Evolutionary conservation across 139 green algal species (phyloP).

Genomic region (Micractinium conductrix): DNA sequence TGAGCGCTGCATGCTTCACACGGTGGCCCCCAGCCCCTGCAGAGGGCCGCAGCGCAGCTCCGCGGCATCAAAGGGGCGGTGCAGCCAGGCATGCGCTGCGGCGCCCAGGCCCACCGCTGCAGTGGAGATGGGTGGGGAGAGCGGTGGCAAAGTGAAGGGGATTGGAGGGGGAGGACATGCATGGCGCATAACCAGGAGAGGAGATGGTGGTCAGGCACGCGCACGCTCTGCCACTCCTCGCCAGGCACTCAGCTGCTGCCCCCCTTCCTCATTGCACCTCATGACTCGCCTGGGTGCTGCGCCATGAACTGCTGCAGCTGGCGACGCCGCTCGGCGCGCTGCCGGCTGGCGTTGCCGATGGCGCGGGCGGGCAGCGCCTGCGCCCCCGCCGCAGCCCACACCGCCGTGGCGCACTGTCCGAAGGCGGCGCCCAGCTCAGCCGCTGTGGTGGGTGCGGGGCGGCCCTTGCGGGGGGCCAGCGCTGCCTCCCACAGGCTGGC

Average conservation of each 20-base stretch:
- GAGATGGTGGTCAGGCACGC: too few relatives aligned
- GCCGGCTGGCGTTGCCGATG: neutral
- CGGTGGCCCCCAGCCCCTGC: constrained; percentile 6
- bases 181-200: too few relatives aligned
- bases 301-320: neutral
- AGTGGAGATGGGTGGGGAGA: neutral
- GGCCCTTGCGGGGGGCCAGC: neutral
- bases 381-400: neutral
- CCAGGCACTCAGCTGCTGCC: neutral
- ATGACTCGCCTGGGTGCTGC: constrained; percentile 23
- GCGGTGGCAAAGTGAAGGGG: neutral
- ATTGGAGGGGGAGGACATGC: too few relatives aligned
- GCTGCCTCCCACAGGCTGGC: constrained; percentile 21
- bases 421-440: constrained; percentile 5
- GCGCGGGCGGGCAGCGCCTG: constrained; percentile 8
- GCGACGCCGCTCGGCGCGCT: neutral
- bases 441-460: neutral
- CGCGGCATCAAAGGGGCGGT: constrained; percentile 33
- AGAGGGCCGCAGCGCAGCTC: constrained; percentile 22
- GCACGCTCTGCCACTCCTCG: too few relatives aligned
- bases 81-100: constrained; percentile 29
- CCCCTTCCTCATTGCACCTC: too few relatives aligned
- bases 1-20: neutral
- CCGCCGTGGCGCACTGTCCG: neutral
- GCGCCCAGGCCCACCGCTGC: constrained; percentile 14